Evolutionary conservation across 2,329 filamentous ascomycete genomes (phyloP).

Genomic region (Penicillium sp.): DNA sequence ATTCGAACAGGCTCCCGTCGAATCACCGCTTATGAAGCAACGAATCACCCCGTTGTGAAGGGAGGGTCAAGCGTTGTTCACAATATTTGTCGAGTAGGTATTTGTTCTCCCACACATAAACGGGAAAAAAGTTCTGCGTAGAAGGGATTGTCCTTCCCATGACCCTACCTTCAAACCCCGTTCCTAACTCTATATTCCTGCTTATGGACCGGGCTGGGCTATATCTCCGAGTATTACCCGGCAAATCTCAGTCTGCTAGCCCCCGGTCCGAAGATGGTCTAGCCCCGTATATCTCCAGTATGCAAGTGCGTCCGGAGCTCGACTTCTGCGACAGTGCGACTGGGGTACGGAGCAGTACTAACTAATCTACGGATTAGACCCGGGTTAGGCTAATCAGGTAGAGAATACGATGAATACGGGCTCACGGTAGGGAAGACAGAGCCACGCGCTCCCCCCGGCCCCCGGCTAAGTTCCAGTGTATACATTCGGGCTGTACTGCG

Average conservation of each 20-base stretch:
- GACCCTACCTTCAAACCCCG: no score
- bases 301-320: background rate
- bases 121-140: no score
- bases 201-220: background rate
- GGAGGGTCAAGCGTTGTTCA: background rate
- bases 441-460: background rate
- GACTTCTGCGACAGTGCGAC: background rate
- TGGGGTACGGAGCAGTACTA: no score
- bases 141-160: no score
- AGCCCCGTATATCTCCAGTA: background rate
- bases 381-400: background rate
- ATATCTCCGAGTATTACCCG: slow-evolving; percentile 2
- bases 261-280: background rate
- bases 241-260: background rate
- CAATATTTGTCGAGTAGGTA: no score
- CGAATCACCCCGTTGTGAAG: background rate
- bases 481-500: background rate
- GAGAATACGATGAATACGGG: no score
- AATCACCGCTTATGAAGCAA: background rate
- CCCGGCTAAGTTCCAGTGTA: background rate
- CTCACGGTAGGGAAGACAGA: background rate
- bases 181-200: no score
- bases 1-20: background rate
- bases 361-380: background rate
- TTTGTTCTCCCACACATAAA: no score